A percentile compares a stretch with the other conserved stretches of the same genome.
These are phyloP conservation scores for Limonomyces culmigenus DNA, from an alignment of 1,284 basidiomycete species.

Conservation along the genomic window DNA sequence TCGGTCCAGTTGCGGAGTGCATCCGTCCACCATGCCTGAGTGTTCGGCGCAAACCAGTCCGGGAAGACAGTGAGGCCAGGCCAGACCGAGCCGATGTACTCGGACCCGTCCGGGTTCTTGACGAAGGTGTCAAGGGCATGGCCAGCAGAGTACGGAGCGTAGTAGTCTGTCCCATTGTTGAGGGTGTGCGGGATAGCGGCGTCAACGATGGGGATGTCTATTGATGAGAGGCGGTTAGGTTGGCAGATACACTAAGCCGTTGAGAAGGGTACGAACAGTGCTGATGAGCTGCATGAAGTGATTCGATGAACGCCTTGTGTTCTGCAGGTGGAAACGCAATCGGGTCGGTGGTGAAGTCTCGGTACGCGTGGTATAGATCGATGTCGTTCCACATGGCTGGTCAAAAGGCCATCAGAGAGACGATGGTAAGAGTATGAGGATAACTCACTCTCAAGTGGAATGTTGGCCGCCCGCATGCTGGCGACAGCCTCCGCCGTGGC, in stretches of 20 bases:
- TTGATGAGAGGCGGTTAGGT: too few species aligned
- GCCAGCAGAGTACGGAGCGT: slow-evolving; percentile 34
- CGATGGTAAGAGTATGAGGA: slow-evolving; percentile 1
- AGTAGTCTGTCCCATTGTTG: slow-evolving; percentile 6
- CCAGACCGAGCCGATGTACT: slow-evolving; percentile 51
- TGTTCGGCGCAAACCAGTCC: slow-evolving; percentile 51
- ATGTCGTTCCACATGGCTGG: slow-evolving; percentile 20
- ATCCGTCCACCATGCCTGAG: slow-evolving; percentile 39
- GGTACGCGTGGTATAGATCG: slow-evolving; percentile 47
- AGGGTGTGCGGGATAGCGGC: slow-evolving; percentile 46
- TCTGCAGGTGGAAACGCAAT: slow-evolving; percentile 42
- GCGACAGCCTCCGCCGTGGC: slow-evolving; percentile 43
- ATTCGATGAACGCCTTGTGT: slow-evolving; percentile 39
- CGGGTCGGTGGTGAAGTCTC: slow-evolving; percentile 57
- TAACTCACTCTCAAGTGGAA: slow-evolving; percentile 60
- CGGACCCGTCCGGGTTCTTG: slow-evolving; percentile 43
- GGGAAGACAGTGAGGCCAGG: slow-evolving; percentile 51
- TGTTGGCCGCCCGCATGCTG: slow-evolving; percentile 38
- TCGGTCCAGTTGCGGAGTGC: slow-evolving; percentile 44
- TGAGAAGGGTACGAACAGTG: too few species aligned
- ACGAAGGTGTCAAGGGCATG: slow-evolving; percentile 38
- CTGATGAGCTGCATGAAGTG: slow-evolving; percentile 9
- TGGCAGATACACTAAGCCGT: too few species aligned
- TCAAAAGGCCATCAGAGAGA: slow-evolving; percentile 1
- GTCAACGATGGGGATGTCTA: slow-evolving; percentile 41